phyloP scores from a whole-genome alignment of 192 early-diverging fungal genomes.

The Entomortierella parvispora region DNA sequence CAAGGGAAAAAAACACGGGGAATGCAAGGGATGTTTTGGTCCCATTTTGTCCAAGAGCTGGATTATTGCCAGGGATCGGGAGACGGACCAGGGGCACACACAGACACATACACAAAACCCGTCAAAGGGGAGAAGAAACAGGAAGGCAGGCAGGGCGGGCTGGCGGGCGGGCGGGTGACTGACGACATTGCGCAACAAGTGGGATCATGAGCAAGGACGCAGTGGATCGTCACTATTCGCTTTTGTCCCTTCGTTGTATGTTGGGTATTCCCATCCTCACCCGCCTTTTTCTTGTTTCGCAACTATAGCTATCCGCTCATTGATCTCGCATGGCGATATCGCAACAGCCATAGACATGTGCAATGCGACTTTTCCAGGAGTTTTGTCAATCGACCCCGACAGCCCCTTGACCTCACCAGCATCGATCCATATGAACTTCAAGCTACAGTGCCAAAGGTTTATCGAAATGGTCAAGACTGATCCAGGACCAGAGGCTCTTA shows the following conservation, averaged over 20 bases:
- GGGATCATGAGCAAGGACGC: too few relatives aligned
- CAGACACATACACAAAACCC: background rate
- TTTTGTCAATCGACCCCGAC: slow-evolving; percentile 43
- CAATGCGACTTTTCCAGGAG: slow-evolving; percentile 48
- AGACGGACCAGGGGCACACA: too few relatives aligned
- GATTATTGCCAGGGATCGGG: too few relatives aligned
- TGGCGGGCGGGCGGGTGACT: background rate
- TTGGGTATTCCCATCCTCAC: background rate
- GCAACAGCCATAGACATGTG: slow-evolving; percentile 44
- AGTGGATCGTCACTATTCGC: too few relatives aligned
- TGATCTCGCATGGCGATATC: slow-evolving; percentile 58
- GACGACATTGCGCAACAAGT: too few relatives aligned
- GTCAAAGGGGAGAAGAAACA: background rate
- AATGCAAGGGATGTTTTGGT: too few relatives aligned
- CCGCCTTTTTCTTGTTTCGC: slow-evolving; percentile 10
- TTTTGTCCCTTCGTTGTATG: background rate
- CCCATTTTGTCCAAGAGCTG: too few relatives aligned
- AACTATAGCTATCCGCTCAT: slow-evolving; percentile 54
- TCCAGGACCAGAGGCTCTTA: slow-evolving; percentile 61
- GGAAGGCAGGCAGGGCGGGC: background rate
- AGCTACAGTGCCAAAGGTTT: slow-evolving; percentile 73
- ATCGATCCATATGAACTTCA: slow-evolving; percentile 63
- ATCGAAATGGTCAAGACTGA: slow-evolving; percentile 64
- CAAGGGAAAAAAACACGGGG: background rate
- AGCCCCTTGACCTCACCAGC: slow-evolving; percentile 47